Evolutionary conservation across 768 basidiomycete species (phyloP).

Genomic region (Leucocoprinus birnbaumii): DNA sequence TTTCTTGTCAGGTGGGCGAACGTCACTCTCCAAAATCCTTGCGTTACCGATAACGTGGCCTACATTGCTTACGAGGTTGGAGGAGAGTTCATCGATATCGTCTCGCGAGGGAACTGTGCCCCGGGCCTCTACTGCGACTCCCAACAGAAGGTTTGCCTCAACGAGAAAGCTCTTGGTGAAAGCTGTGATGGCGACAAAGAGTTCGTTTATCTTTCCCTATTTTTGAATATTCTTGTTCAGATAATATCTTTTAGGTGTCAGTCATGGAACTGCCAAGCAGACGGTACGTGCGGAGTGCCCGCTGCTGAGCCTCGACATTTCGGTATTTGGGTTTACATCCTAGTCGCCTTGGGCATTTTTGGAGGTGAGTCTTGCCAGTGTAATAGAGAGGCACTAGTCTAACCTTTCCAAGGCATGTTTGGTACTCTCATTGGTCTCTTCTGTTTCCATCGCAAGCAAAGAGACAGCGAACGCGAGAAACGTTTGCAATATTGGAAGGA

Average conservation of each 20-base stretch:
- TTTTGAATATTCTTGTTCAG: neutral
- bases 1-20: conserved; percentile 71
- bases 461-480: conserved; percentile 77
- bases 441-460: conserved; percentile 66
- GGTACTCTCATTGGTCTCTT: conserved; percentile 68
- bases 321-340: conserved; percentile 63
- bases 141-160: conserved; percentile 50
- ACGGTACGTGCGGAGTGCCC: conserved; percentile 58
- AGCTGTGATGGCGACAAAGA: conserved; percentile 54
- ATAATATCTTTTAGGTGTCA: conserved; percentile 47
- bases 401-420: conserved; percentile 58
- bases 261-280: conserved; percentile 69
- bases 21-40: conserved; percentile 57
- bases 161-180: conserved; percentile 52
- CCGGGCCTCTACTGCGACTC: conserved; percentile 78
- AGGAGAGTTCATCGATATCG: conserved; percentile 70
- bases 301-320: conserved; percentile 63
- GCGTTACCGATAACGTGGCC: conserved; percentile 74
- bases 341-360: conserved; percentile 70
- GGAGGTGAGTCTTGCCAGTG: conserved; percentile 48
- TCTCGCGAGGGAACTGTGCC: conserved; percentile 78
- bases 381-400: neutral
- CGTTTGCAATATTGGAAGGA: conserved; percentile 89
- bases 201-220: conserved; percentile 25
- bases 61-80: conserved; percentile 67